Evolutionary conservation across 257 asterid species (phyloP).

Genomic region (Nicotiana noctiflora): DNA sequence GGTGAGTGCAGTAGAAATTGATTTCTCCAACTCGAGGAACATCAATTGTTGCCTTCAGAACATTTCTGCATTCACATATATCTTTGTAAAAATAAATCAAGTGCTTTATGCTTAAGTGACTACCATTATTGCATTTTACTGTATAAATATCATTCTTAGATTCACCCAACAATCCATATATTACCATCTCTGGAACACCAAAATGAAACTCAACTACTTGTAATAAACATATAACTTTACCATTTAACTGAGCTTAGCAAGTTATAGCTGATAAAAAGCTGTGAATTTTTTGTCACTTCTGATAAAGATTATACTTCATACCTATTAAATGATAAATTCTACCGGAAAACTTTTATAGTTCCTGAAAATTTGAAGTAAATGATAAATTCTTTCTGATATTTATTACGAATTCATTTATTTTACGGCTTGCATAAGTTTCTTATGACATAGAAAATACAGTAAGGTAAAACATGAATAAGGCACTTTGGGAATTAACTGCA

Average conservation of each 20-base stretch:
- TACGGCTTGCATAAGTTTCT: neutral
- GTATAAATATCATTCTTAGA: neutral
- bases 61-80: constrained; percentile 54
- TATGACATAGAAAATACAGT: neutral
- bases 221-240: neutral
- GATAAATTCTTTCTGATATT: neutral
- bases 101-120: neutral
- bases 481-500: neutral
- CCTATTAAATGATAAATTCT: neutral
- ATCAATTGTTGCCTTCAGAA: constrained; percentile 86
- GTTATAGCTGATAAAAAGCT: neutral
- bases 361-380: neutral
- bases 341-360: neutral
- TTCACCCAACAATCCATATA: neutral
- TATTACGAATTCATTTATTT: neutral
- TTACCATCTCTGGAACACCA: neutral
- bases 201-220: neutral
- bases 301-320: neutral
- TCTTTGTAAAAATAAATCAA: neutral
- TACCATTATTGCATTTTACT: neutral
- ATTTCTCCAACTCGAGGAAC: constrained; percentile 77
- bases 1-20: constrained; percentile 69
- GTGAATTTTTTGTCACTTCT: neutral
- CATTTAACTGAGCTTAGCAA: neutral
- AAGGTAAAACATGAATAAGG: neutral